Evolutionary conservation across 306 rosid species (phyloP).

Genomic region (barrel medic (Medicago truncatula)): DNA sequence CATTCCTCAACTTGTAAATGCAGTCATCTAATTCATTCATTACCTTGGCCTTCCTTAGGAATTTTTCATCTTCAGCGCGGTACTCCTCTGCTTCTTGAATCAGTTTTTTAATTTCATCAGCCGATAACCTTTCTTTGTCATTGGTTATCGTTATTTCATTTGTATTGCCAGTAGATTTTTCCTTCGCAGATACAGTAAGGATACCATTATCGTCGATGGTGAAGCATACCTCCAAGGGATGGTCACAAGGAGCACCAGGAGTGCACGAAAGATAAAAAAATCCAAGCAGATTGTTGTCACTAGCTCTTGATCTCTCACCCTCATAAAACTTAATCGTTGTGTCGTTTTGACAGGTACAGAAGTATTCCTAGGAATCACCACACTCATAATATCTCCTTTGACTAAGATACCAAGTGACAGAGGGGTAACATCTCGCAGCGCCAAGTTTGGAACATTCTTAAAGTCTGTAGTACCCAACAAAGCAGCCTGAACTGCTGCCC

Average conservation of each 20-base stretch:
- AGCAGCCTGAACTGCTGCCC: background rate
- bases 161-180: slow-evolving; percentile 42
- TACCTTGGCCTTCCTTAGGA: background rate
- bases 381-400: background rate
- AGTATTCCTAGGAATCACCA: background rate
- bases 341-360: background rate
- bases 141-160: slow-evolving; percentile 47
- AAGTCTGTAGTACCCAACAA: background rate
- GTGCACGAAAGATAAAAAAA: slow-evolving; percentile 30
- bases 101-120: slow-evolving; percentile 46
- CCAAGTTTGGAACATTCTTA: background rate
- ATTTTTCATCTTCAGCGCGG: background rate
- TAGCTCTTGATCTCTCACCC: too few species aligned
- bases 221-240: slow-evolving; percentile 45
- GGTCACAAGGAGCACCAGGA: slow-evolving; percentile 51
- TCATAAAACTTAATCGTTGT: background rate
- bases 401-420: background rate
- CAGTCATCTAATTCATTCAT: background rate
- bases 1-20: background rate
- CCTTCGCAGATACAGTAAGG: slow-evolving; percentile 49
- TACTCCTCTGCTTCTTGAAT: slow-evolving; percentile 39
- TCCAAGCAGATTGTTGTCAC: slow-evolving; percentile 53
- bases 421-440: background rate
- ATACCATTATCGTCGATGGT: slow-evolving; percentile 43
- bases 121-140: slow-evolving; percentile 48